Evolutionary conservation across 176 grass and related monocot genomes (phyloP), one percentile per base, ranked within the genome.

Genomic region (Melocanna baccifera): DNA sequence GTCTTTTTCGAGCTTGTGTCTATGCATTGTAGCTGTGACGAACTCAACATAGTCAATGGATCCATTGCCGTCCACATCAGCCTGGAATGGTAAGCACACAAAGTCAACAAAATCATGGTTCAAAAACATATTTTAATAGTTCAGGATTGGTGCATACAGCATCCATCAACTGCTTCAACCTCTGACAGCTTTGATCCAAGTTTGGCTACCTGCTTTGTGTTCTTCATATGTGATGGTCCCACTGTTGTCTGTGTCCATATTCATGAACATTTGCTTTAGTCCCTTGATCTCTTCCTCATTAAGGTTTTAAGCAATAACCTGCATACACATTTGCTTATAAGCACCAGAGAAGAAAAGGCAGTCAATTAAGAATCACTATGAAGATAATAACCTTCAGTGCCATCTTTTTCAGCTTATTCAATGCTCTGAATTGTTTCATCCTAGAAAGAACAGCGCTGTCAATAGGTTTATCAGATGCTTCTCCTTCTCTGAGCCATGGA

Each of bases 381-480:
- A 74, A 70, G 51, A 70, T 46, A 80, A 75, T 67, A 65, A 98
- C 97, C 93, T 99, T 99, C 29, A 99, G 82, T 78, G 97, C 93
- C 97, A 99, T 94, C 84, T 99, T 96, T 91, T 99, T 99, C 46
- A 99, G 90, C 75, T 99, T 99, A 87, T 99, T 99, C 93, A 96
- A 94, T 81, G 97, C 97, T 92, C 93, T 99, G 81, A 99, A 96
- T 77, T 99, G 97, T 59, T 99, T 99, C 97, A 99, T 99, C 81
- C 97, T 99, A 73, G 93, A 94, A 87, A 99, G 97, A 81, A 99
- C 97, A 46, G 93, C 93, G 73, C 90, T 99, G 67, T 96, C 93
- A 6, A 99, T 94, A 74, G 97, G 97, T 63, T 96, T 99, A 69
- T 99, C 93, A 69, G 97, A 99, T 81, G 97, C 93, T 5, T 92